A percentile compares a stretch with the other conserved stretches of the same genome.
Conservation (phyloP, 2,329 filamentous ascomycete species). For the Cordyceps sp. region DNA sequence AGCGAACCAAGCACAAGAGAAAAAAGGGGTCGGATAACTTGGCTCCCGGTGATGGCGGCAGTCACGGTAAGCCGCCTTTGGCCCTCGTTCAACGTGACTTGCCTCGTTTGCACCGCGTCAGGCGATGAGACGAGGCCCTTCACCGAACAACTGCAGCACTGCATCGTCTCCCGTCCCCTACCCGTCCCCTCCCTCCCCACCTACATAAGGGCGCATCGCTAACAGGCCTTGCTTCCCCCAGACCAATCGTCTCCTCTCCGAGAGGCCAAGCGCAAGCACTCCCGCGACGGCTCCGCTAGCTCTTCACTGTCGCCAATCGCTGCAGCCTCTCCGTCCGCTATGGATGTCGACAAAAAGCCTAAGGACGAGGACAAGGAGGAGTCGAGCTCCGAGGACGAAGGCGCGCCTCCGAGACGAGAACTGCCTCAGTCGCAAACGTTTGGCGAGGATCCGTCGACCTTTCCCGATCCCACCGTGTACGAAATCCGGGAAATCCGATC, state of each 20-base stretch:
- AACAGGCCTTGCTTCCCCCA: conserved; percentile 8
- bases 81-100: too few species aligned
- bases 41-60: conserved; percentile 33
- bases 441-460: conserved; percentile 81
- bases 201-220: conserved; percentile 1
- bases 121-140: too few species aligned
- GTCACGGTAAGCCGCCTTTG: conserved; percentile 12
- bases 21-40: conserved; percentile 52
- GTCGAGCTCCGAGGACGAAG: conserved; percentile 40
- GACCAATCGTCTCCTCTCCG: conserved; percentile 37
- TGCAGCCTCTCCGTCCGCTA: conserved; percentile 31
- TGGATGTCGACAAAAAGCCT: conserved; percentile 41
- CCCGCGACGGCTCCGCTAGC: conserved; percentile 37
- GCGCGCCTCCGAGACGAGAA: conserved; percentile 43
- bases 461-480: conserved; percentile 82
- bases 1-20: conserved; percentile 58
- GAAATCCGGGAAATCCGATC: conserved; percentile 64
- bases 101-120: too few species aligned
- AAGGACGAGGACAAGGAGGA: conserved; percentile 21
- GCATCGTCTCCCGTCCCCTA: too few species aligned
- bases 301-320: conserved; percentile 43
- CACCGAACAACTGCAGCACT: too few species aligned
- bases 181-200: too few species aligned
- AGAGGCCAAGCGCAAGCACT: conserved; percentile 34
- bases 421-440: conserved; percentile 74